Evolutionary conservation across 1,139 yeast genomes (phyloP).

Genomic region (Meyerozyma elateridarum): DNA sequence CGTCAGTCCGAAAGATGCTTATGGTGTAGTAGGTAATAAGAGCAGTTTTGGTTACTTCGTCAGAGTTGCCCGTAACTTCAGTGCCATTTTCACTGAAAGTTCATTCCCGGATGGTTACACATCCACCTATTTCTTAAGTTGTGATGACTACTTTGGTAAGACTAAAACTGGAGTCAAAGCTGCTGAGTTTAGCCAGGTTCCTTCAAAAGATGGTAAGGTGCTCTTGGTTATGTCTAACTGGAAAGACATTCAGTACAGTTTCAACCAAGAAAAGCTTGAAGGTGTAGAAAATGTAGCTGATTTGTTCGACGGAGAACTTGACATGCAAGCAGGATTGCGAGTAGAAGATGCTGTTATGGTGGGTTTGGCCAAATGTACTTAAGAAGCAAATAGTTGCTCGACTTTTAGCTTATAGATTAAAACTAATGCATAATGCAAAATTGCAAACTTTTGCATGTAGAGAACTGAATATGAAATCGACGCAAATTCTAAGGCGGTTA

Average conservation of each 20-base stretch:
- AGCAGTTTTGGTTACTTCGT: slow-evolving; percentile 74
- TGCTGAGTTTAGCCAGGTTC: slow-evolving; percentile 10
- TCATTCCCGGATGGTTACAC: slow-evolving; percentile 67
- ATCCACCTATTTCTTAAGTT: slow-evolving; percentile 57
- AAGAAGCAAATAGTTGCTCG: neutral
- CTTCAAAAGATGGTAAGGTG: slow-evolving; percentile 31
- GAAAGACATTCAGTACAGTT: slow-evolving; percentile 50
- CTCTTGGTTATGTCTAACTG: slow-evolving; percentile 63
- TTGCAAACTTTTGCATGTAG: too few relatives aligned
- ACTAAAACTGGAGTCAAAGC: slow-evolving; percentile 14
- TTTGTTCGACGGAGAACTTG: slow-evolving; percentile 63
- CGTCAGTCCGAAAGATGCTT: slow-evolving; percentile 71
- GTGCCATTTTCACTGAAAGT: slow-evolving; percentile 67
- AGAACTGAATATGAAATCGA: too few relatives aligned
- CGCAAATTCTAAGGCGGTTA: too few relatives aligned
- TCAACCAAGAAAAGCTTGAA: slow-evolving; percentile 45
- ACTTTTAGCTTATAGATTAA: too few relatives aligned
- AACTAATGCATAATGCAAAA: too few relatives aligned
- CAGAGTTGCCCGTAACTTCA: slow-evolving; percentile 57
- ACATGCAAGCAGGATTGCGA: slow-evolving; percentile 52
- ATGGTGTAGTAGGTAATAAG: slow-evolving; percentile 55
- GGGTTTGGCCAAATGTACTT: slow-evolving; percentile 43
- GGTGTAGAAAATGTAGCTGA: slow-evolving; percentile 53
- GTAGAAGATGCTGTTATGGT: slow-evolving; percentile 70
- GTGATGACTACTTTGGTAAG: slow-evolving; percentile 56